Evolutionary conservation across 768 basidiomycete genomes (phyloP), one percentile per base, ranked within the genome.

Genomic region (Tricholoma hemisulphureum): DNA sequence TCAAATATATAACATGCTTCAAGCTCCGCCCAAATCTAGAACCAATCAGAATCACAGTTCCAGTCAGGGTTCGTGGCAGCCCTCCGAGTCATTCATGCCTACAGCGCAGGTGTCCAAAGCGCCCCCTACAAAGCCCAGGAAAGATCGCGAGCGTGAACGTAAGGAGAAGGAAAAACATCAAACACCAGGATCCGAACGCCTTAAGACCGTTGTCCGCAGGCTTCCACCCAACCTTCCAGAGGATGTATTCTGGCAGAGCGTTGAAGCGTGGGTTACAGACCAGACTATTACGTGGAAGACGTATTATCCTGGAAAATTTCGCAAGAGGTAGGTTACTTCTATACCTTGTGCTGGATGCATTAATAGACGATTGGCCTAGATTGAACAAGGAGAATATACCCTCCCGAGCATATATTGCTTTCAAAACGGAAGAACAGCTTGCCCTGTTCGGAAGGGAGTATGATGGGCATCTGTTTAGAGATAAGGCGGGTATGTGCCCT

Each of bases 161-260:
- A 73, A 75, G 24, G 71, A 63, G 45, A 76, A 73, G 59, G 73
- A 75, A 59, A 58, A 58, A 28, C 73, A 65, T 35, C 73, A 64
- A 35, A 63, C 68, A 1, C 73, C 72, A 13, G 71, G 73, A 18
- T 71, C 72, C 4, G 88, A 89, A 60, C 83, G 89, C 4, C 75
- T 94, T 65, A 98, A 99, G 80, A 86, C 87, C 28, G 82, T 97
- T 62, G 87, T 98, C 16, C 86, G 96, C 41, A 77, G 93, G 35
- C 78, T 98, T 4, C 96, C 96, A 0, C 90, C 95, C 11, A 93
- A 95, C 65, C 78, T 99, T 2, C 96, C 96, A 4, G 94, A 95
- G 64, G 85, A 85, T 2, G 74, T 97, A 53, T 98, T 99, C 74
- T 99, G 96, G 96, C 85, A 89, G 65, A 93, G 91, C 60, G 93